These are phyloP conservation scores for Mollisia scopiformis DNA, from an alignment of 2,329 filamentous ascomycete species.

Conservation along the genomic window DNA sequence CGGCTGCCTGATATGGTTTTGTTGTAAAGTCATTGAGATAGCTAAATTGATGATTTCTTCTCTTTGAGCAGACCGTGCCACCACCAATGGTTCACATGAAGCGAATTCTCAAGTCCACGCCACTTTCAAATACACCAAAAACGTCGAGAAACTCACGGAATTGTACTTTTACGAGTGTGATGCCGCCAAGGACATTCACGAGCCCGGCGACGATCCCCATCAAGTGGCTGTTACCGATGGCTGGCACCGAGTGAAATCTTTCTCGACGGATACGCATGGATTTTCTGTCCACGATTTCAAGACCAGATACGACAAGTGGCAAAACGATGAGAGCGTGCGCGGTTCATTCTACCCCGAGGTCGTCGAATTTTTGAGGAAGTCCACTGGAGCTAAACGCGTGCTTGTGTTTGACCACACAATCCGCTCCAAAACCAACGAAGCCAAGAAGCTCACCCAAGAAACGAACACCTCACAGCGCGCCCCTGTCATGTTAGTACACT, in stretches of 20 bases:
- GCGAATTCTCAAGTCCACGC: constrained; percentile 10
- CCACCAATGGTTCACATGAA: neutral
- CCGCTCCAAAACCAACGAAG: constrained; percentile 17
- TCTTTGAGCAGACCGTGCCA: neutral
- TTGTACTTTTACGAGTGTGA: constrained; percentile 22
- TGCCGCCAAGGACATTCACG: constrained; percentile 12
- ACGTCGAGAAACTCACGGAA: constrained; percentile 19
- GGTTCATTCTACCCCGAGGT: constrained; percentile 20
- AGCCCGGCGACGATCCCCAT: constrained; percentile 20
- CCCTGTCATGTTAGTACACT: constrained; percentile 22
- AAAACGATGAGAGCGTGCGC: constrained; percentile 14
- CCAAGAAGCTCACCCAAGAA: constrained; percentile 19
- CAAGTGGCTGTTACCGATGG: constrained; percentile 15
- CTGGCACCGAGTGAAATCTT: constrained; percentile 7
- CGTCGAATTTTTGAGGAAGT: constrained; percentile 18
- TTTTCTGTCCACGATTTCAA: constrained; percentile 19
- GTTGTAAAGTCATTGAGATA: constrained; percentile 6
- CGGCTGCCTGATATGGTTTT: constrained; percentile 5
- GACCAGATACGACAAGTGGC: constrained; percentile 13
- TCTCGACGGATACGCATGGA: constrained; percentile 18
- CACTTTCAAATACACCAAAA: constrained; percentile 23
- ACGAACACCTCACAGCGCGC: constrained; percentile 17
- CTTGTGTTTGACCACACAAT: constrained; percentile 19
- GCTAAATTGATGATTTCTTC: constrained; percentile 8
- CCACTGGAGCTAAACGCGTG: constrained; percentile 16